A percentile compares a stretch with the other conserved stretches of the same genome.
phyloP scores from a whole-genome alignment of 345 rosid genomes.

The Excoecaria cochinchinensis region DNA sequence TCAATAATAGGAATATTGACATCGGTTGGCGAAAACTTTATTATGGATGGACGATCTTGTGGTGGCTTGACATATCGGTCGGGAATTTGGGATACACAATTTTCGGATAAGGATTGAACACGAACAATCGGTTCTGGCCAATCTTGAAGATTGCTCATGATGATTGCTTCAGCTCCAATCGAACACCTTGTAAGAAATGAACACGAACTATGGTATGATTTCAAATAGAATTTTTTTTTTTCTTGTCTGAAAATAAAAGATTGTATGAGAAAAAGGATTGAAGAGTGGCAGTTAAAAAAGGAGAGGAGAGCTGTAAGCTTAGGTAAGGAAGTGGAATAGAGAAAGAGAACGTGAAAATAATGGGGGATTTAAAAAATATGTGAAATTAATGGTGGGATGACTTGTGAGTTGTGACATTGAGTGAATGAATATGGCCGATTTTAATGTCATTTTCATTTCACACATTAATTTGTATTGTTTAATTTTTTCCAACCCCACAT shows the following conservation, averaged over 20 bases:
- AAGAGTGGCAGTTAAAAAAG: conserved; percentile 26
- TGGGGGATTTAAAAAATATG: conserved; percentile 11
- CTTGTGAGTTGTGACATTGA: neutral
- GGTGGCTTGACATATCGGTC: conserved; percentile 69
- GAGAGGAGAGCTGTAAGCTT: neutral
- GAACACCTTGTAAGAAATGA: too few species aligned
- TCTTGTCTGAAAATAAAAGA: neutral
- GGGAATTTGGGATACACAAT: conserved; percentile 49
- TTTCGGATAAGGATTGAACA: conserved; percentile 80
- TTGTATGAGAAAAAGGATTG: neutral
- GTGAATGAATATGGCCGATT: neutral
- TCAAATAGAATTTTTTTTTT: neutral
- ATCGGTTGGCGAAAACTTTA: neutral
- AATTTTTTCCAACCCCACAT: too few species aligned
- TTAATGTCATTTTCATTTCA: neutral
- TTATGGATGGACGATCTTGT: conserved; percentile 50
- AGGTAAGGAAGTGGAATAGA: conserved; percentile 22
- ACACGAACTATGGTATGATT: neutral
- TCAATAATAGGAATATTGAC: conserved; percentile 77
- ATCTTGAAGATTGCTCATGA: conserved; percentile 49
- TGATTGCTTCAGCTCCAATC: too few species aligned
- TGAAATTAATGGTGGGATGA: neutral
- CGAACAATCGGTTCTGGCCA: conserved; percentile 98
- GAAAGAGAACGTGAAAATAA: conserved; percentile 42
- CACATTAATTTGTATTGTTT: neutral